phyloP scores from a whole-genome alignment of 2,329 filamentous ascomycete species.

The Venturia pyrina region DNA sequence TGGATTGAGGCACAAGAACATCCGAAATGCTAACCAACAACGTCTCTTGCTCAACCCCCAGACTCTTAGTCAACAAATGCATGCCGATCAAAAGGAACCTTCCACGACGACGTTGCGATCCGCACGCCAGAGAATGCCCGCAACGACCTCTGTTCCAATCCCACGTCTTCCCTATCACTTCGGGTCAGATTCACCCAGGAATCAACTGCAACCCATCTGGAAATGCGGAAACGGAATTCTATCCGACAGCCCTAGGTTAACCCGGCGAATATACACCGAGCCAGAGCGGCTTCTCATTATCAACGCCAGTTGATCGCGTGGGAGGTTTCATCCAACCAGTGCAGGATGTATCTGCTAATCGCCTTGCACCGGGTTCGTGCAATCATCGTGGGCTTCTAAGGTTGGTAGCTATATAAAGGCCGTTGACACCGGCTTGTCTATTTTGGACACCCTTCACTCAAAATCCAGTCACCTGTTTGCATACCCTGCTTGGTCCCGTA shows the following conservation, averaged over 20 bases:
- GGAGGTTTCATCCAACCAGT: neutral
- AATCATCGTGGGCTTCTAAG: neutral
- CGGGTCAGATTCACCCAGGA: neutral
- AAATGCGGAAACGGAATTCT: neutral
- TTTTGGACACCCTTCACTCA: neutral
- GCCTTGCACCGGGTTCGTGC: neutral
- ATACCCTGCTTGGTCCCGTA: neutral
- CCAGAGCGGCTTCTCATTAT: neutral
- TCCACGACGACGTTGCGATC: neutral
- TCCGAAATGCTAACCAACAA: neutral
- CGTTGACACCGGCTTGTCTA: neutral
- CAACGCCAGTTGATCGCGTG: neutral
- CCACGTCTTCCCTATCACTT: neutral
- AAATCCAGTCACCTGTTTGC: neutral
- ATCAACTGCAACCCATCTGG: neutral
- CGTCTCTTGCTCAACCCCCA: neutral
- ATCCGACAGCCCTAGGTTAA: neutral
- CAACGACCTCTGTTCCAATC: neutral
- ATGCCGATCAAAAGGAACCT: neutral
- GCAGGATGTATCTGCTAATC: neutral
- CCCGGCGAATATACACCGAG: neutral
- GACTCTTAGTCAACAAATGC: conserved; percentile 1
- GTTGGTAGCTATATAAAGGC: neutral
- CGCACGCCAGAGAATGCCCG: neutral
- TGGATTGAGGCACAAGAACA: neutral